Percentiles rank a stretch among this genome's conserved stretches.
Conservation (phyloP, 345 rosid species). For the Aegle marmelos region DNA sequence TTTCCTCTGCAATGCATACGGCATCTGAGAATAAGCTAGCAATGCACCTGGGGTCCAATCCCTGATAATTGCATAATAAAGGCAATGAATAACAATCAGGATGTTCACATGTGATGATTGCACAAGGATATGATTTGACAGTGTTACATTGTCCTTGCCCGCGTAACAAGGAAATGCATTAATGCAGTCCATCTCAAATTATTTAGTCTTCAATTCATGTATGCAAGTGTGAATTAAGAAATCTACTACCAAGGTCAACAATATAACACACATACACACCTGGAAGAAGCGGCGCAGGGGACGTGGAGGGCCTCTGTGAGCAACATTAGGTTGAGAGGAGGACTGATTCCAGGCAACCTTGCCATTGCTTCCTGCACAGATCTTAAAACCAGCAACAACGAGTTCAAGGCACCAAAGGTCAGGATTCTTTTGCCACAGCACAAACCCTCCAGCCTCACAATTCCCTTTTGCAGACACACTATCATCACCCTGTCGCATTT, state of each 20-base stretch:
- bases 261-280: not conserved
- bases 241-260: no score
- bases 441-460: slow-evolving; percentile 84
- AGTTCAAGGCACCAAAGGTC: slow-evolving; percentile 83
- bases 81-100: not conserved
- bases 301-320: slow-evolving; percentile 79
- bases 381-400: slow-evolving; percentile 80
- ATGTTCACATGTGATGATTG: not conserved
- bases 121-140: not conserved
- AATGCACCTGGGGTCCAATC: slow-evolving; percentile 81
- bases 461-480: slow-evolving; percentile 43
- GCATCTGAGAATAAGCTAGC: slow-evolving; percentile 79
- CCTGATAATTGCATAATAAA: slow-evolving; percentile 34
- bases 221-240: not conserved
- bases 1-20: slow-evolving; percentile 62
- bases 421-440: slow-evolving; percentile 91
- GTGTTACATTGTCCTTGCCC: no score
- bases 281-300: slow-evolving; percentile 91
- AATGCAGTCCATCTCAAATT: not conserved
- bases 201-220: not conserved
- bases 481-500: slow-evolving; percentile 60
- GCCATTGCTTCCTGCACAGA: slow-evolving; percentile 90
- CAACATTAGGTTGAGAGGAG: slow-evolving; percentile 73
- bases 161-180: no score
- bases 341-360: slow-evolving; percentile 92